These are phyloP conservation scores for Marsdenia floribunda DNA, from an alignment of 257 asterid species.

Conservation along the genomic window DNA sequence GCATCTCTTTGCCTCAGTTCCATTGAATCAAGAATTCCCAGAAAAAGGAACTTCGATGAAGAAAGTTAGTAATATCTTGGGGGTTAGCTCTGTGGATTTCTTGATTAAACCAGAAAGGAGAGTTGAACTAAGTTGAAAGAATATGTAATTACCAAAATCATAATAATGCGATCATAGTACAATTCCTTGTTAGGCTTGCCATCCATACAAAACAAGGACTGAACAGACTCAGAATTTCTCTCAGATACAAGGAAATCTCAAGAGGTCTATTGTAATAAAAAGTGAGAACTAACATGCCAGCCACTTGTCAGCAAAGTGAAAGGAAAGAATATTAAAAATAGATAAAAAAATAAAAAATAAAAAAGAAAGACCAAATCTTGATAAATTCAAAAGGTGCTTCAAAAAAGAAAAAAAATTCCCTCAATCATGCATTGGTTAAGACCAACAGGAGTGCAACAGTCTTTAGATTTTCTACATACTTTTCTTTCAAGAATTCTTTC, in stretches of 20 bases:
- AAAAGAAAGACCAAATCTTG: constrained; percentile 16
- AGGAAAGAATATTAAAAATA: constrained; percentile 44
- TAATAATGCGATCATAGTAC: constrained; percentile 20
- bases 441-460: constrained; percentile 9
- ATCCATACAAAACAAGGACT: constrained; percentile 9
- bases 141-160: background rate
- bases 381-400: constrained; percentile 30
- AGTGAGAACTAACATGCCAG: constrained; percentile 48
- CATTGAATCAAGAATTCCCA: constrained; percentile 18
- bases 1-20: constrained; percentile 26
- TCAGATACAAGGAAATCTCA: constrained; percentile 23
- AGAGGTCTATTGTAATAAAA: constrained; percentile 36
- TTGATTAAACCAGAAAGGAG: background rate
- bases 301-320: constrained; percentile 61
- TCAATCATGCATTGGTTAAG: constrained; percentile 47
- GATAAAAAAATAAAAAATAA: constrained; percentile 2
- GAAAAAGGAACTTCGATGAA: background rate
- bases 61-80: background rate
- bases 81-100: background rate
- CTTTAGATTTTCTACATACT: constrained; percentile 21
- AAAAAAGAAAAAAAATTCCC: constrained; percentile 31
- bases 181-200: constrained; percentile 23
- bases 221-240: constrained; percentile 29
- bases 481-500: constrained; percentile 19
- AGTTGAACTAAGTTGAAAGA: constrained; percentile 9